phyloP scores from a whole-genome alignment of 2,329 filamentous ascomycete species.

The Nothomitra cinnamomea region DNA sequence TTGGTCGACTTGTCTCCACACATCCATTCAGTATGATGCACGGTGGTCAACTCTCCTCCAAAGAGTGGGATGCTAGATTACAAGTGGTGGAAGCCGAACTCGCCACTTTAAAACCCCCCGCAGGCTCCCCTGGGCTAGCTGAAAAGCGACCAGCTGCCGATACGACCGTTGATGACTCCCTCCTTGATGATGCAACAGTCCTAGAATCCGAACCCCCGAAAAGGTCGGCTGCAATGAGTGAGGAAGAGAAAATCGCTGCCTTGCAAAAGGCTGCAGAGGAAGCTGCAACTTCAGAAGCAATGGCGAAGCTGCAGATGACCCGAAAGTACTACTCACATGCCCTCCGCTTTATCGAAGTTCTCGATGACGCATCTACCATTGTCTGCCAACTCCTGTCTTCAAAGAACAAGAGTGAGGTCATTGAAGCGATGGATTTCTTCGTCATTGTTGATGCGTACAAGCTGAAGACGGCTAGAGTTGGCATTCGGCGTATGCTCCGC shows the following conservation, averaged over 20 bases:
- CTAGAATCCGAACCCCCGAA: slow-evolving; percentile 47
- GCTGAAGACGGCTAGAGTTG: slow-evolving; percentile 78
- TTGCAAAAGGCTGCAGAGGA: slow-evolving; percentile 71
- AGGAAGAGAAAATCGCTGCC: slow-evolving; percentile 58
- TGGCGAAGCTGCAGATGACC: slow-evolving; percentile 74
- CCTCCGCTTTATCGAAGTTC: slow-evolving; percentile 78
- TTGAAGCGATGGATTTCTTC: slow-evolving; percentile 98
- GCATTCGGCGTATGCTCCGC: slow-evolving; percentile 87
- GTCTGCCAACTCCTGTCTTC: slow-evolving; percentile 82
- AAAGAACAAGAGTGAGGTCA: slow-evolving; percentile 95
- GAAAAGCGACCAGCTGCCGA: slow-evolving; percentile 45
- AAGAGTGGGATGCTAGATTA: slow-evolving; percentile 71
- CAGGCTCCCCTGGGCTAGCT: slow-evolving; percentile 53
- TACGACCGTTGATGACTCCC: slow-evolving; percentile 52
- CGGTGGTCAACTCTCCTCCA: slow-evolving; percentile 65
- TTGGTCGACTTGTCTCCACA: slow-evolving; percentile 76
- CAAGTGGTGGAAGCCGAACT: slow-evolving; percentile 73
- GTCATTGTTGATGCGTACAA: slow-evolving; percentile 92
- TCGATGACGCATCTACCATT: slow-evolving; percentile 64
- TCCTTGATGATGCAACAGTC: slow-evolving; percentile 81
- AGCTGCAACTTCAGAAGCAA: slow-evolving; percentile 72
- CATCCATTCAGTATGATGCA: slow-evolving; percentile 91
- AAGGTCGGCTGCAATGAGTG: slow-evolving; percentile 52
- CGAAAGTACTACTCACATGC: slow-evolving; percentile 88
- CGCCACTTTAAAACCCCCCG: slow-evolving; percentile 62